These are phyloP conservation scores for Hirsutella thompsonii DNA, from an alignment of 2,329 filamentous ascomycete genomes.

Conservation along the genomic window DNA sequence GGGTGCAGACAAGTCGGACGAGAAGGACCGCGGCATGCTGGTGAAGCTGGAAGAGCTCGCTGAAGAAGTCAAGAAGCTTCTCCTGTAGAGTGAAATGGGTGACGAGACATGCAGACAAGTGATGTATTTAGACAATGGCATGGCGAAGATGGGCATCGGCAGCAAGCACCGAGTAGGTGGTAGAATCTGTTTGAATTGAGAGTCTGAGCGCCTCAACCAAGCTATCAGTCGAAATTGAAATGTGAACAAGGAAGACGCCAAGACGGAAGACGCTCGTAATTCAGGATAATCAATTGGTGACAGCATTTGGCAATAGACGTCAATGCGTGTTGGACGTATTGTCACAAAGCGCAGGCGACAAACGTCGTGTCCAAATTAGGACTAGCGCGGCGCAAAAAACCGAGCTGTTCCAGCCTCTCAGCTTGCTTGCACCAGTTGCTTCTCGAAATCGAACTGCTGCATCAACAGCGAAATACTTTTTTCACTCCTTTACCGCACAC, in stretches of 20 bases:
- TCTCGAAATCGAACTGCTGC: background rate
- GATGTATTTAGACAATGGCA: background rate
- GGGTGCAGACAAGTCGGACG: constrained; percentile 70
- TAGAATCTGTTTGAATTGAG: too few relatives aligned
- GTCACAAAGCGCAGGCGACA: background rate
- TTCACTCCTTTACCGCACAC: background rate
- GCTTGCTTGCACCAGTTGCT: constrained; percentile 3
- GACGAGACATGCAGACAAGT: background rate
- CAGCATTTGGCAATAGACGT: too few relatives aligned
- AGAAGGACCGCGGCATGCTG: constrained; percentile 69
- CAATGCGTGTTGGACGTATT: background rate
- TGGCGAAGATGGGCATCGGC: background rate
- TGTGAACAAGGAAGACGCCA: too few relatives aligned
- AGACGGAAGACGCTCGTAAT: too few relatives aligned
- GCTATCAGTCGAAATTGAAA: too few relatives aligned
- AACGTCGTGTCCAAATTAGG: background rate
- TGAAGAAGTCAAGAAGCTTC: constrained; percentile 40
- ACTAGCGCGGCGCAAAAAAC: constrained; percentile 20
- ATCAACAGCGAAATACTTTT: background rate
- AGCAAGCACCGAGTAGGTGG: too few relatives aligned
- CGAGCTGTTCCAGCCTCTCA: constrained; percentile 22
- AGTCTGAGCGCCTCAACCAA: too few relatives aligned
- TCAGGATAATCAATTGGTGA: too few relatives aligned
- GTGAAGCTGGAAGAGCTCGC: constrained; percentile 53
- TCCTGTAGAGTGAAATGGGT: constrained; percentile 3